phyloP scores from a whole-genome alignment of 2,329 filamentous ascomycete genomes.

The Penicillium freii region DNA sequence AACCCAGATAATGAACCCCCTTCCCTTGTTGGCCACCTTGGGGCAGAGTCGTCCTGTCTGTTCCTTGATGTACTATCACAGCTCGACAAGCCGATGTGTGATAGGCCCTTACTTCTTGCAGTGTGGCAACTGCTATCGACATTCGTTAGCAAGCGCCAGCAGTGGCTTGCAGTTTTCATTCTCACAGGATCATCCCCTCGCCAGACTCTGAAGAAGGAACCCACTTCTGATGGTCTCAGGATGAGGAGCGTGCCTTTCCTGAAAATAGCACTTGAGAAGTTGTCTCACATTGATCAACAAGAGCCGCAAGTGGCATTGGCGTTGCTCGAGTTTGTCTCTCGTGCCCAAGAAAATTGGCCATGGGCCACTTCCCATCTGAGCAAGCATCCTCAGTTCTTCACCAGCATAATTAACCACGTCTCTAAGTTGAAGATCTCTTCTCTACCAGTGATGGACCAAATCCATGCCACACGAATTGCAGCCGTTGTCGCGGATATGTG shows the following conservation, averaged over 20 bases:
- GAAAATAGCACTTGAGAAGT: slow-evolving; percentile 66
- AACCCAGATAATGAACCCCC: slow-evolving; percentile 69
- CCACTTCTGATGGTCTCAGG: slow-evolving; percentile 49
- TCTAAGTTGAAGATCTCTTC: slow-evolving; percentile 56
- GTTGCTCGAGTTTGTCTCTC: slow-evolving; percentile 81
- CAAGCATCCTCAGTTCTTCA: slow-evolving; percentile 70
- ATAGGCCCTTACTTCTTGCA: slow-evolving; percentile 61
- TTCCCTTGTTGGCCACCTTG: slow-evolving; percentile 89
- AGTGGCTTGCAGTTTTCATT: slow-evolving; percentile 93
- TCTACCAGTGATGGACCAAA: slow-evolving; percentile 46
- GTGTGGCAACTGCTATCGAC: slow-evolving; percentile 86
- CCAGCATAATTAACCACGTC: slow-evolving; percentile 69
- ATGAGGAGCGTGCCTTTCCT: slow-evolving; percentile 66
- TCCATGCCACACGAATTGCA: slow-evolving; percentile 67
- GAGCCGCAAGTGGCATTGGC: slow-evolving; percentile 66
- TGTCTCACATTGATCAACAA: slow-evolving; percentile 64
- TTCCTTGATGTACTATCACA: slow-evolving; percentile 77
- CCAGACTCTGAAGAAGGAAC: slow-evolving; percentile 60
- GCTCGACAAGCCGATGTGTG: slow-evolving; percentile 71
- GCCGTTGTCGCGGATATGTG: slow-evolving; percentile 83
- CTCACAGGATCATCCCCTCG: slow-evolving; percentile 84
- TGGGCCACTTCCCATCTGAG: slow-evolving; percentile 84
- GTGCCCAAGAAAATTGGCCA: slow-evolving; percentile 91
- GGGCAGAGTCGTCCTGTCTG: slow-evolving; percentile 75
- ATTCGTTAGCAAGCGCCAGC: slow-evolving; percentile 84